Evolutionary conservation across 345 rosid genomes (phyloP).

Genomic region (Linum lewisii): DNA sequence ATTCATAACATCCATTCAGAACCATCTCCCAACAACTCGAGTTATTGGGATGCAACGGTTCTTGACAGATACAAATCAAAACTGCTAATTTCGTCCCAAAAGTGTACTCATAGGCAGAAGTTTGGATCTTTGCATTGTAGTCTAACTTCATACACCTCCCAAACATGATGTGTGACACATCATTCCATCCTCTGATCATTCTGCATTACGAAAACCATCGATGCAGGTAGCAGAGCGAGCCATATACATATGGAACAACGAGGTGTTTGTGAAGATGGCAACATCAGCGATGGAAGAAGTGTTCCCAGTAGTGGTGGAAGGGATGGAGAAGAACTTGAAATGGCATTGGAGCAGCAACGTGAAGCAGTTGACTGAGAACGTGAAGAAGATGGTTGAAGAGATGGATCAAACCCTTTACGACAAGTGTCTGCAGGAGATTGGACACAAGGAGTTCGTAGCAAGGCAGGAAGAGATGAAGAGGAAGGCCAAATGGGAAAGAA

Average conservation of each 20-base stretch:
- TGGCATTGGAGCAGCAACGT: constrained; percentile 58
- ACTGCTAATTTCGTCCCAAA: too few species aligned
- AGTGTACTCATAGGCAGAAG: too few species aligned
- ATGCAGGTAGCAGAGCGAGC: constrained; percentile 59
- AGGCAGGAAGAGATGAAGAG: constrained; percentile 23
- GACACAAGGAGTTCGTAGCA: constrained; percentile 21
- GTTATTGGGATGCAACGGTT: too few species aligned
- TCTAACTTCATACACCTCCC: too few species aligned
- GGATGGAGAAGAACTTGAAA: constrained; percentile 49
- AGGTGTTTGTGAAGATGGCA: constrained; percentile 54
- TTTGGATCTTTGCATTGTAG: too few species aligned
- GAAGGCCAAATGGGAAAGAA: constrained; percentile 39
- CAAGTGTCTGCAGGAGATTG: constrained; percentile 25
- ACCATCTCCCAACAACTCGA: too few species aligned
- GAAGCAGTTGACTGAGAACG: constrained; percentile 44
- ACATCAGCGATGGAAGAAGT: constrained; percentile 37
- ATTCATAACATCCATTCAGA: too few species aligned
- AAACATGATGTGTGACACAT: too few species aligned
- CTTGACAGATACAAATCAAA: too few species aligned
- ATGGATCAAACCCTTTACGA: constrained; percentile 36
- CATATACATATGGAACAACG: constrained; percentile 51
- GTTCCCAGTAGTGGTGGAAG: constrained; percentile 44
- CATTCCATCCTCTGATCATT: neutral
- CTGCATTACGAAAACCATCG: neutral
- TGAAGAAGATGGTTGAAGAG: constrained; percentile 42